Conservation (phyloP, 345 rosid genomes). For the Salix purpurea region DNA sequence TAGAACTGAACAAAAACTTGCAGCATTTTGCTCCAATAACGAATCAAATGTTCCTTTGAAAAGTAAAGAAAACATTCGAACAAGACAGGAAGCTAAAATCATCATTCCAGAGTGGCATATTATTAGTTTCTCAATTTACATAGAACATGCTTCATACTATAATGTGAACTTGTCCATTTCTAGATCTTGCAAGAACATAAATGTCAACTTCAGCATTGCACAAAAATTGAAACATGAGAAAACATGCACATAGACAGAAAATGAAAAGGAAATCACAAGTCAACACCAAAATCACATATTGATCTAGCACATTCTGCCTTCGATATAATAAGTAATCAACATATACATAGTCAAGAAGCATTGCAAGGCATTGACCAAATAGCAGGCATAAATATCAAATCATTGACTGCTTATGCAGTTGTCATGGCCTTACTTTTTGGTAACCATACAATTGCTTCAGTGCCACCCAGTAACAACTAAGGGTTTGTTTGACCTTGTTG, state of each 20-base stretch:
- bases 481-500: background rate
- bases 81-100: background rate
- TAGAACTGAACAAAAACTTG: background rate
- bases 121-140: background rate
- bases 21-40: background rate
- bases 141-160: background rate
- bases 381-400: background rate
- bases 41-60: background rate
- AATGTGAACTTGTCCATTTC: background rate
- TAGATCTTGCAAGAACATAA: background rate
- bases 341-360: background rate
- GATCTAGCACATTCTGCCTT: background rate
- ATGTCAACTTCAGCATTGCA: background rate
- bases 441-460: background rate
- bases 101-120: background rate
- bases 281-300: background rate
- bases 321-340: background rate
- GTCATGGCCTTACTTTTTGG: background rate
- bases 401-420: background rate
- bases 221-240: constrained; percentile 1
- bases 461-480: background rate
- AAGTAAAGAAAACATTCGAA: background rate
- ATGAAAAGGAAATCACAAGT: background rate
- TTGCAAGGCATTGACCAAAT: background rate
- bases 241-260: background rate